Evolutionary conservation across 495 filamentous ascomycete genomes (phyloP), one percentile per base, ranked within the genome.

Genomic region (Daldinia decipiens): DNA sequence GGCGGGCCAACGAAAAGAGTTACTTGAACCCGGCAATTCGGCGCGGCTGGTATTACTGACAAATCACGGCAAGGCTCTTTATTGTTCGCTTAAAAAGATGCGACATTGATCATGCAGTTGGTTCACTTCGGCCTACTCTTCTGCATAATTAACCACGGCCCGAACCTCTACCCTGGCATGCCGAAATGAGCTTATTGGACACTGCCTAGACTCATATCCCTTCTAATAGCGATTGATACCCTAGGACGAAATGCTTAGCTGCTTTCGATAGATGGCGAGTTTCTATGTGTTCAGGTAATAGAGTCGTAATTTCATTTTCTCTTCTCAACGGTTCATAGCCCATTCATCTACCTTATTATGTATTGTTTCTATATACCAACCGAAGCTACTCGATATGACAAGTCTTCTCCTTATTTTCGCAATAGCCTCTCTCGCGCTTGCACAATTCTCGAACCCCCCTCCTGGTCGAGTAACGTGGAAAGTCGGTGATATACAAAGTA

Each of bases 401-500:
- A 6, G 4, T 17, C 31, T 12, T 7, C 11, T 57, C 27, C 29
- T 65, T 26, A n/a, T 47, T 31, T 29, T 58, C 9, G n/a, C 26
- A 8, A 31, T 29, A 26, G 29, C 38, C 3, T 39, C 53, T 21
- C 4, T 51, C 8, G 62, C 27, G 5, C 19, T 34, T 36, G 62
- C 52, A 9, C 52, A 40, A 15, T 65, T 65, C 21, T 65, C 39
- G n/a, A 65, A 39, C 15, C 62, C 62, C 1, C 43, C 17, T 24
- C 62, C 53, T 51, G 12, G 15, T 27, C 38, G 8, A 39, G 62
- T 9, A 13, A 58, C 36, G 1, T 75, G 67, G 70, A 54, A 32
- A 3, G 4, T 76, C 9, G 74, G 67, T 6, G 64, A 71, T 0
- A n/a, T 45, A 0, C 60, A 68, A 21, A 66, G 36, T 32, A 71